Base-by-base conservation (phyloP, 805 yeast genomes). In the Osmozyma mogii region DNA sequence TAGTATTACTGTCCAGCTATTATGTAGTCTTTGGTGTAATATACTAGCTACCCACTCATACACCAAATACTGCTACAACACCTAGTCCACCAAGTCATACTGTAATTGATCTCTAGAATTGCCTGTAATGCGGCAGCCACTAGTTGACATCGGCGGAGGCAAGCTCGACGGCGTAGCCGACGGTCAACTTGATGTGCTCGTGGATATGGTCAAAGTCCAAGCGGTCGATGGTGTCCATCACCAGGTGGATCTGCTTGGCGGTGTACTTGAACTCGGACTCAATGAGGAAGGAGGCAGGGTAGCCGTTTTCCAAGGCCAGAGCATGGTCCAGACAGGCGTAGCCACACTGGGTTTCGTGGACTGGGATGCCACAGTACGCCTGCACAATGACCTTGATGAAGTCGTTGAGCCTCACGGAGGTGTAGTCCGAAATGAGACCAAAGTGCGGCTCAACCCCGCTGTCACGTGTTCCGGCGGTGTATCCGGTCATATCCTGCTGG, bases 401-500 rank as follows among this genome's bases (percentile, higher is more conserved):
- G 7, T 66, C 57, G 28, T 75, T 77, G 37, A 84, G 67, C 4
- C 42, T 56, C 0, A 54, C 51, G 15, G 76, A 65, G 1, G 81
- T 76, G 50, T 70, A 76, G 59, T 85, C 95, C 2, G 73, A 70
- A 34, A 87, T 74, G 25, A 89, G 65, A n/a, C 96, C 96, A 44
- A 88, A 68, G 50, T 75, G 76, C 24, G 73, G 85, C 53, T 62
- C 75, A 43, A 50, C 59, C 34, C 68, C 79, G 17, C 40, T 56
- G 38, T 66, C 72, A 22, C 56, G 48, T 23, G 77, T 59, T 24
- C 66, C 70, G 19, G 65, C 61, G 3, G 78, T 70, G 48, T 65
- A 84, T 0, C 95, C 96, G 3, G 95, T 82, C 95, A 88, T 88
- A 52, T 89, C 98, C 52, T 85, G 94, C 56, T 89, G 96, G 22